Evolutionary conservation across 106 monocot species (phyloP).

Genomic region (Dioscorea dumetorum): DNA sequence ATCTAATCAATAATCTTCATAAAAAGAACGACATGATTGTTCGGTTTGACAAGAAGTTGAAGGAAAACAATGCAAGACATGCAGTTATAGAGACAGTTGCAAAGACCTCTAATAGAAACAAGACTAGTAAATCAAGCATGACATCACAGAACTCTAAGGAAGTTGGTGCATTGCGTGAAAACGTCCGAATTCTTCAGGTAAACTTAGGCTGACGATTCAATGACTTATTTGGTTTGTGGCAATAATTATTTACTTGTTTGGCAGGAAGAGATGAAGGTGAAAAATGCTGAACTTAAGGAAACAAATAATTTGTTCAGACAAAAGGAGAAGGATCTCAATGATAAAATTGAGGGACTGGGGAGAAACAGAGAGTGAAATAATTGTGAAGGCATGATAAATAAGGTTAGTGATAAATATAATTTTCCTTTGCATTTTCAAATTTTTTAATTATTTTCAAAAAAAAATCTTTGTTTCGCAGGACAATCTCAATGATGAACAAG

Average conservation of each 20-base stretch:
- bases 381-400: no score
- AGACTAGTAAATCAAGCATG: no score
- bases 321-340: no score
- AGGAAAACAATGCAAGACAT: conserved; percentile 17
- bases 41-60: conserved; percentile 16
- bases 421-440: no score
- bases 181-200: conserved; percentile 13
- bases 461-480: no score
- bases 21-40: conserved; percentile 27
- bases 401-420: no score
- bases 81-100: conserved; percentile 8
- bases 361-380: no score
- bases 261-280: conserved; percentile 18
- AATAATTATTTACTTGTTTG: background rate
- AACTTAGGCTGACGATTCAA: background rate
- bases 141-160: no score
- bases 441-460: no score
- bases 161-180: background rate
- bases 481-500: no score
- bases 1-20: conserved; percentile 19
- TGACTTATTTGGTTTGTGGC: background rate
- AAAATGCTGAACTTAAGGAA: conserved; percentile 6
- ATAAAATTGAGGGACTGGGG: no score
- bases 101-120: conserved; percentile 19
- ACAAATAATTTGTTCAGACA: conserved; percentile 1